Percentiles rank a stretch among this genome's conserved stretches.
Evolutionary conservation across 305 asterid genomes (phyloP).

Genomic region (Nicotiana rustica): DNA sequence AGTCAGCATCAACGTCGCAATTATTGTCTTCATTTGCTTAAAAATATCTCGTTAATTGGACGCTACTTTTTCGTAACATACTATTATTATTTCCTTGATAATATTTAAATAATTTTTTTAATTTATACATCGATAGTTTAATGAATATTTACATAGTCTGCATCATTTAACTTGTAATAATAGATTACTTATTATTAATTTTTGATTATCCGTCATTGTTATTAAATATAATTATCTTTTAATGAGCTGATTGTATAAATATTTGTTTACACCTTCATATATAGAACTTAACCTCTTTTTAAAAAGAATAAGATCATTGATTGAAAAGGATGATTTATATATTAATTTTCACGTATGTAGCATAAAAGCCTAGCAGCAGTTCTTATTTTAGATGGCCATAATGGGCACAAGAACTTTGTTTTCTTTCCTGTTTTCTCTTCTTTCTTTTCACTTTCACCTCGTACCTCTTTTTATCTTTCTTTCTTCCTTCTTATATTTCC

Average conservation of each 20-base stretch:
- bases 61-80: constrained; percentile 21
- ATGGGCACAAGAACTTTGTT: constrained; percentile 40
- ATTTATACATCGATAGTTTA: too few species aligned
- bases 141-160: too few species aligned
- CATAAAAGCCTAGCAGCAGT: constrained; percentile 35
- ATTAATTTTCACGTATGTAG: background rate
- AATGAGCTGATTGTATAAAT: too few species aligned
- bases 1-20: constrained; percentile 33
- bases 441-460: constrained; percentile 32
- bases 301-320: background rate
- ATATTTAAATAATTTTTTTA: background rate
- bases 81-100: constrained; percentile 35
- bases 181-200: too few species aligned
- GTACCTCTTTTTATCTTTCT: constrained; percentile 32
- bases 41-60: constrained; percentile 24
- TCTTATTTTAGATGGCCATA: constrained; percentile 44
- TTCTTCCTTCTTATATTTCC: background rate
- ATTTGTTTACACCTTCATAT: too few species aligned
- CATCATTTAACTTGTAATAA: too few species aligned
- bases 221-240: too few species aligned
- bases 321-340: constrained; percentile 33
- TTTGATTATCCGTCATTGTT: too few species aligned
- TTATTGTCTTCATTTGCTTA: constrained; percentile 40
- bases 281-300: too few species aligned
- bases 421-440: background rate